A percentile compares a stretch with the other conserved stretches of the same genome.
phyloP scores from a whole-genome alignment of 2,329 filamentous ascomycete species.

The Dothideomycetidae sp. region DNA sequence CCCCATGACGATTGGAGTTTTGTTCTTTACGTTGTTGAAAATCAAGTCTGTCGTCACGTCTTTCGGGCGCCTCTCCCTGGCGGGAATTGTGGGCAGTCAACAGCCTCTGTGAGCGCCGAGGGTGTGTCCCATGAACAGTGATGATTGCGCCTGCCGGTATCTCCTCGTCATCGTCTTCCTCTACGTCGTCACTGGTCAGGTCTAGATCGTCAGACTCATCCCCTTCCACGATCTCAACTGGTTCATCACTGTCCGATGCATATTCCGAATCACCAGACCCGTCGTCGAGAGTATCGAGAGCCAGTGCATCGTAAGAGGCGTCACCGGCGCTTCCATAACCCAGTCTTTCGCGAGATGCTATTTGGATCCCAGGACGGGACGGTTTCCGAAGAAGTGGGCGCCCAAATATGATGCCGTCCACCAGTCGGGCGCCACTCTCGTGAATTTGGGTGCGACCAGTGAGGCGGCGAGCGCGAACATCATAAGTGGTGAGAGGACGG shows the following conservation, averaged over 20 bases:
- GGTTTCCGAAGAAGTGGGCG: conserved; percentile 49
- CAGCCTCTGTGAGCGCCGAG: conserved; percentile 2
- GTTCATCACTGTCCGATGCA: conserved; percentile 32
- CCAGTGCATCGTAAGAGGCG: not conserved
- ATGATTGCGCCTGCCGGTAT: conserved; percentile 12
- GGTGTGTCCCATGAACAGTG: conserved; percentile 2
- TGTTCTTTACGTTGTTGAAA: not conserved
- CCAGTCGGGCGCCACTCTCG: conserved; percentile 59
- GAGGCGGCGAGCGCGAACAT: conserved; percentile 57
- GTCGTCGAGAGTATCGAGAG: conserved; percentile 18
- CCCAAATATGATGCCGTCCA: conserved; percentile 78
- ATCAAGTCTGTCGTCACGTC: too few species aligned
- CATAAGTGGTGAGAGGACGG: conserved; percentile 59
- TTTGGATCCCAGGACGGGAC: conserved; percentile 51
- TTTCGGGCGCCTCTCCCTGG: too few species aligned
- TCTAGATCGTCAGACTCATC: conserved; percentile 26
- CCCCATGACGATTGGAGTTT: too few species aligned
- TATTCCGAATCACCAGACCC: conserved; percentile 22
- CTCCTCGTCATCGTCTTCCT: conserved; percentile 14
- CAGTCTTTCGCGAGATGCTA: conserved; percentile 59
- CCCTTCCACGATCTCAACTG: conserved; percentile 18
- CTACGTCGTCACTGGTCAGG: conserved; percentile 14
- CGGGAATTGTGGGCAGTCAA: not conserved
- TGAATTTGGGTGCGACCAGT: conserved; percentile 73
- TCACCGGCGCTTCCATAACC: conserved; percentile 4